Conservation (phyloP, 2,329 filamentous ascomycete species). For the Sarocladium brachiariae region DNA sequence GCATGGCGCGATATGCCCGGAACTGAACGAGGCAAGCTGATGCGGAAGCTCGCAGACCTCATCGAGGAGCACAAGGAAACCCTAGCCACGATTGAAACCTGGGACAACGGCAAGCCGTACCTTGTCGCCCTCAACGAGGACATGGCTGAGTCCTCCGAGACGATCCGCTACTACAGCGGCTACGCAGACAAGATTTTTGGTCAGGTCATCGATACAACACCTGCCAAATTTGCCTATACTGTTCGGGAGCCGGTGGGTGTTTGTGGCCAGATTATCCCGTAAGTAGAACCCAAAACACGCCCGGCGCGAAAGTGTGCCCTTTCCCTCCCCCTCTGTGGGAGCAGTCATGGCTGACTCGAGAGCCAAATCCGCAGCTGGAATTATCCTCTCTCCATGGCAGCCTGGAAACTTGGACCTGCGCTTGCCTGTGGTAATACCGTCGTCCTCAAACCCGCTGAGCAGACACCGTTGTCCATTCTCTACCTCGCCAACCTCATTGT, state of each 20-base stretch:
- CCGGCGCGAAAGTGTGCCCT: too few species aligned
- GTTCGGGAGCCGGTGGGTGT: conserved; percentile 63
- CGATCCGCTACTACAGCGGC: conserved; percentile 61
- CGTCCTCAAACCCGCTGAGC: conserved; percentile 54
- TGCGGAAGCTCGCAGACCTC: conserved; percentile 62
- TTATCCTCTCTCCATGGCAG: conserved; percentile 62
- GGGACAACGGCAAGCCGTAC: conserved; percentile 53
- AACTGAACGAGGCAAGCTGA: conserved; percentile 57
- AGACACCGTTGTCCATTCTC: conserved; percentile 52
- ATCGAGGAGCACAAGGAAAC: conserved; percentile 52
- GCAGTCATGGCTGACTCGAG: neutral
- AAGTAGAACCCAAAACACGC: too few species aligned
- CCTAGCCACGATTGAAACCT: conserved; percentile 53
- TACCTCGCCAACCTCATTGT: conserved; percentile 57
- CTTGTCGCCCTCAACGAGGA: conserved; percentile 30
- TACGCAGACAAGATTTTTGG: conserved; percentile 67
- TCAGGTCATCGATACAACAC: conserved; percentile 59
- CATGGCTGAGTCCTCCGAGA: conserved; percentile 29
- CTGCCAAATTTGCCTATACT: conserved; percentile 61
- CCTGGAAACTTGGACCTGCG: conserved; percentile 66
- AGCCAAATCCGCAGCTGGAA: conserved; percentile 47
- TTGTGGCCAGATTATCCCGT: conserved; percentile 58
- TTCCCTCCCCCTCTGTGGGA: too few species aligned
- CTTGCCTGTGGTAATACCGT: conserved; percentile 53
- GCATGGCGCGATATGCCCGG: conserved; percentile 56